Evolutionary conservation across 139 green algal genomes (phyloP), one percentile per base, ranked within the genome.

Genomic region (Picochlorum sp.): DNA sequence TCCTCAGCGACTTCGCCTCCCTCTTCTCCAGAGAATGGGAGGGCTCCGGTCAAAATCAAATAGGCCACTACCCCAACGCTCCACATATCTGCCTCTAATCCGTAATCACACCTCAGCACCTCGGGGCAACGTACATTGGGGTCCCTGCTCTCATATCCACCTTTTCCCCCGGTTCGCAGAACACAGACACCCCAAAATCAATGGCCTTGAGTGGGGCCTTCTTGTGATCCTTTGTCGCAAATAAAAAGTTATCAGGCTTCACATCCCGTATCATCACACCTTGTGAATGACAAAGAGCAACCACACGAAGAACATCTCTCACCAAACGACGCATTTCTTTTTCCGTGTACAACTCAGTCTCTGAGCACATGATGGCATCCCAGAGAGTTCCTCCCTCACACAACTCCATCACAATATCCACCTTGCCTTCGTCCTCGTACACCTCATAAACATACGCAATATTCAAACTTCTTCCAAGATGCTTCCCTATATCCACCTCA

Each of bases 171-270:
- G 72, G 74, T 59, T 62, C 67, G 67, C 79, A 89, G 72, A 83
- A 88, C 8, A 77, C 57, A 15, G 64, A 69, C 23, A 77, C 65
- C 2, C 85, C 85, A 78, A 93, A 93, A 67, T 93, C 85, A 20
- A 90, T 86, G 28, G 75, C 79, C 65, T 90, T 90, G 13, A 94
- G 71, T 0, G 79, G 80, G 0, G 75, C 60, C 15, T 15, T 34
- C 52, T 83, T 69, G 15, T 75, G 51, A 5, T 71, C 50, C 0
- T 63, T 28, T 30, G 58, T 77, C 10, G 83, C 44, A 30, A 89
- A 89, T 59, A 92, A 68, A 60, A 94, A 92, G 70, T 92, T 94
- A 7, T 87, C 83, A 1, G 85, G 85, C 70, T 91, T 90, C 13
- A 92, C 76, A 57, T 92, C 85, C 0, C 85, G 63, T n/a, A 89